A percentile compares a stretch with the other conserved stretches of the same genome.
These are phyloP conservation scores for Penstemon barbatus DNA, from an alignment of 257 asterid species.

Conservation along the genomic window DNA sequence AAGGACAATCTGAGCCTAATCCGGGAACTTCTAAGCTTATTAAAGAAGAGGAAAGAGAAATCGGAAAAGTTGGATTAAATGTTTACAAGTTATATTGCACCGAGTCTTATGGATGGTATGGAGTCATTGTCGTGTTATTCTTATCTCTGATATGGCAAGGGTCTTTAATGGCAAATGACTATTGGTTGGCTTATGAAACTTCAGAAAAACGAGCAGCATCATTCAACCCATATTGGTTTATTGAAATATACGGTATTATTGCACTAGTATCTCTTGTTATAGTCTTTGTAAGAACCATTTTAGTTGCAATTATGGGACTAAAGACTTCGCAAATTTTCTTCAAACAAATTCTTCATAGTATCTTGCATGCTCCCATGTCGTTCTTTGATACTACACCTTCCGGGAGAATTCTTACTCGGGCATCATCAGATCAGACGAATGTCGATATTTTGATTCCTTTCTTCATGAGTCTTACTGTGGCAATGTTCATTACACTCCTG, in stretches of 20 bases:
- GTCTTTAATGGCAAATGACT: constrained; percentile 69
- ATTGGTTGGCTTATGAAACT: constrained; percentile 93
- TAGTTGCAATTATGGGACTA: constrained; percentile 70
- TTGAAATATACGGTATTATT: constrained; percentile 59
- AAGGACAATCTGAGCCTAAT: constrained; percentile 35
- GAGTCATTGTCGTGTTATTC: constrained; percentile 51
- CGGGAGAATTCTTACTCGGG: constrained; percentile 93
- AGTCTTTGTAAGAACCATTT: constrained; percentile 52
- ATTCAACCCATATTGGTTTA: constrained; percentile 71
- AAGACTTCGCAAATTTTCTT: constrained; percentile 90
- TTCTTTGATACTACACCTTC: constrained; percentile 98
- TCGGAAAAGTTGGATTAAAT: constrained; percentile 66
- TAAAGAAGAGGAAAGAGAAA: constrained; percentile 87
- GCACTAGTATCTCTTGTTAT: constrained; percentile 46
- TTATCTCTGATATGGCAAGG: constrained; percentile 74
- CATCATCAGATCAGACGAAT: constrained; percentile 87
- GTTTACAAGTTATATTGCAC: constrained; percentile 86
- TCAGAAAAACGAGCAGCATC: constrained; percentile 57
- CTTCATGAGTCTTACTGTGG: constrained; percentile 49
- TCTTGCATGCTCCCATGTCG: constrained; percentile 96
- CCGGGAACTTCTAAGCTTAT: constrained; percentile 69
- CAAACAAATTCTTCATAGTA: constrained; percentile 68
- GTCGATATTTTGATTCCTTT: constrained; percentile 79
- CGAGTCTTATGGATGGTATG: constrained; percentile 85
- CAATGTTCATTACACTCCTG: constrained; percentile 57